Evolutionary conservation across 306 rosid genomes (phyloP), one percentile per base, ranked within the genome.

Genomic region (Rubus idaeus): DNA sequence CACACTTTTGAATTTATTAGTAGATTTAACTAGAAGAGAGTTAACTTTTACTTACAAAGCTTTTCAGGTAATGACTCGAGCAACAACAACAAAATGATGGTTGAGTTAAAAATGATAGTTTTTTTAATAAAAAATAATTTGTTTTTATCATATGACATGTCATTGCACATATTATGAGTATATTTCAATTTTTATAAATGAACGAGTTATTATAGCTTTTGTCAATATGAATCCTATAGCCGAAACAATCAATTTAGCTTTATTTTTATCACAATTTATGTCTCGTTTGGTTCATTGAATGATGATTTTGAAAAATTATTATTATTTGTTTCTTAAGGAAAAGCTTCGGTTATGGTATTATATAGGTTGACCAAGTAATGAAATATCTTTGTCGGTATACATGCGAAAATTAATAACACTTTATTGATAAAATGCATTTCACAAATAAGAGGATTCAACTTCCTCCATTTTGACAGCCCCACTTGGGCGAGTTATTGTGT

Each of bases 191-290:
- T 56, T 56, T 35, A 56, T 8, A 55, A 8, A 2, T 9, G 2
- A 20, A 56, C 9, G 4, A 2, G 10, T 8, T 8, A 21, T 6
- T 8, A 9, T 2, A 2, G 6, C 21, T 21, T 8, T 6, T 56
- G 0, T 20, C 20, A 8, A n/a, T 1, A 17, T 0, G 4, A 17
- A 56, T 0, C 8, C 0, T 20, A 6, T 56, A 20, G 1, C 0
- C 5, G 12, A 56, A 3, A 56, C 30, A 56, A 0, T 21, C 0
- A 56, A 3, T 56, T 53, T 18, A 56, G 0, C 20, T 56, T 56
- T 20, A 56, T 9, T 20, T 0, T 20, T 30, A 9, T 56, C 3
- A 20, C 35, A 5, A 8, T 21, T 9, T 2, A 9, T 0, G 62
- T 56, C 37, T 56, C 6, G 6, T 20, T 8, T 56, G 6, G 37